Evolutionary conservation across 225 moss, liverwort and hornwort species (phyloP), one percentile per base, ranked within the genome.

Genomic region (Bryum argenteum): DNA sequence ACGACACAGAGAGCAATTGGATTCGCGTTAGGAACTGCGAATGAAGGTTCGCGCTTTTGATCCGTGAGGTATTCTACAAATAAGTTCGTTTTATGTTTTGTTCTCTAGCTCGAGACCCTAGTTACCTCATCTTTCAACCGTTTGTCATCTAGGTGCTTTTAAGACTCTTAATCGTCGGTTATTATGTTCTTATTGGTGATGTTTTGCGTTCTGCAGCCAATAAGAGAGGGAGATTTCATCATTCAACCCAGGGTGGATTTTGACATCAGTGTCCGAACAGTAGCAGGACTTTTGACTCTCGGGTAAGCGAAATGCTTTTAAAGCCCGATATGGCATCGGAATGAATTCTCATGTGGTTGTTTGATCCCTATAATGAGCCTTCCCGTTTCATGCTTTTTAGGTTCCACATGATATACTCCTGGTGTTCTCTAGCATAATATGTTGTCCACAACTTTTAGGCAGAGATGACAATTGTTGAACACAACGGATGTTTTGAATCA

Each of bases 1-100:
- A 86, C 65, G 84, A 84, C 61, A 83, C 92, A 62, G 92, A 92
- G 75, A 84, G 86, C 82, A 90, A 88, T 73, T 92, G 90, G 83
- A 92, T 92, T 81, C 92, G 90, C 75, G 90, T 92, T 69, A 80
- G 92, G 72, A 88, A 92, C 75, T 92, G 92, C 71, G 92, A 92
- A 81, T 90, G 92, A 60, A 88, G 92, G 45, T 92, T 90, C 80
- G 92, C 92, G 22, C 83, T 92, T 80, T 71, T 92, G 67, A 92
- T 92, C 54, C 85, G 92, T 73, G 92, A 92, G 92, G 92, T 90
- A 80, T 53, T 69, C 13, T 78, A 50, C 37, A 28, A 60, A 66
- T 40, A 9, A 56, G 12, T 61, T 22, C 16, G 57, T 78, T 68
- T 54, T 72, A 9, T 53, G 21, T 56, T 11, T 66, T 75, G 55